Evolutionary conservation across 148 eudicot species (phyloP).

Genomic region (Cornus controversa): DNA sequence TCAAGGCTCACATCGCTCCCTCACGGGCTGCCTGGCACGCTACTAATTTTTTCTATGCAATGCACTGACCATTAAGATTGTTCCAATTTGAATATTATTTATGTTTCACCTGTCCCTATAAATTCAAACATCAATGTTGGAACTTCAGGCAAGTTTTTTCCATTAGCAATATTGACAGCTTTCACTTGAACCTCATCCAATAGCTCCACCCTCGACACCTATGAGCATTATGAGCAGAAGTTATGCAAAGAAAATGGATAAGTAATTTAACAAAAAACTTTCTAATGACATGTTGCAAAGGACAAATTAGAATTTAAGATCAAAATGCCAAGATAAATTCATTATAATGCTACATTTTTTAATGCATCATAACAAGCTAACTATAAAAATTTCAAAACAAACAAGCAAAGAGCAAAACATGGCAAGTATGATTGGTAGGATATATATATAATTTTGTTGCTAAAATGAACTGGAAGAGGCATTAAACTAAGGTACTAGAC

Average conservation of each 20-base stretch:
- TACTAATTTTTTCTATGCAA: not conserved
- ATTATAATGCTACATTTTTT: not conserved
- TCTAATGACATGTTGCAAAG: not conserved
- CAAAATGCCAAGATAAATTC: not conserved
- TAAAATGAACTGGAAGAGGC: no score
- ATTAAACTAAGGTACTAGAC: no score
- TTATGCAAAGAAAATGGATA: not conserved
- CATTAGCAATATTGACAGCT: slow-evolving; percentile 89
- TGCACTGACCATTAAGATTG: not conserved
- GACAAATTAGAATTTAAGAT: not conserved
- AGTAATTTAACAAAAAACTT: not conserved
- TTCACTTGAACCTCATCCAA: slow-evolving; percentile 94
- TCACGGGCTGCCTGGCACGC: not conserved
- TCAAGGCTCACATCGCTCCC: not conserved
- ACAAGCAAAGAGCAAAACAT: no score
- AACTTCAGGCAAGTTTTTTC: slow-evolving; percentile 73
- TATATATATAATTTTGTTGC: no score
- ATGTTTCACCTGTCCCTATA: slow-evolving; percentile 77
- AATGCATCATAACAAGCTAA: not conserved
- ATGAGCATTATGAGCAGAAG: slow-evolving; percentile 8
- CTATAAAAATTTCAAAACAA: not conserved
- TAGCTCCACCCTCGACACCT: slow-evolving; percentile 94
- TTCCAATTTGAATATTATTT: not conserved
- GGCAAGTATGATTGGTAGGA: no score
- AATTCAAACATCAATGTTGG: slow-evolving; percentile 91